phyloP scores from a whole-genome alignment of 2,329 filamentous ascomycete genomes.

The Davidsoniella australis region DNA sequence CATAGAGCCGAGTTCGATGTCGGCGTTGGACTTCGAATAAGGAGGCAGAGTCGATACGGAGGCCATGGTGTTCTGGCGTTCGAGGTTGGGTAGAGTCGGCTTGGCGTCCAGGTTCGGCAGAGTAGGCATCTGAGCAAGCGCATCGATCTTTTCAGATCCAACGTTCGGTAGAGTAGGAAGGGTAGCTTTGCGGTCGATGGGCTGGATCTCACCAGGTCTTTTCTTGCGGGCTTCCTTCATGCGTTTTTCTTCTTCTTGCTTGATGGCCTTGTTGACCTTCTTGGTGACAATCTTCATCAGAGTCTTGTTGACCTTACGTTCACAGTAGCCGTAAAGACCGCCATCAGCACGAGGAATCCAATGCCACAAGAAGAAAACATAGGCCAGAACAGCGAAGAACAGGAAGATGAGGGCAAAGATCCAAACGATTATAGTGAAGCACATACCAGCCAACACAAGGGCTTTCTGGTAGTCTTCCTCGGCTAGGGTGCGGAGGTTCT shows the following conservation, averaged over 20 bases:
- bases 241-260: slow-evolving; percentile 52
- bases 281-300: slow-evolving; percentile 68
- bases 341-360: slow-evolving; percentile 75
- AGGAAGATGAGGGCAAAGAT: slow-evolving; percentile 62
- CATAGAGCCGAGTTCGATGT: slow-evolving; percentile 33
- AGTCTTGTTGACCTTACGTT: slow-evolving; percentile 75
- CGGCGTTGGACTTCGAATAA: slow-evolving; percentile 43
- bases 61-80: slow-evolving; percentile 35
- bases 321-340: slow-evolving; percentile 69
- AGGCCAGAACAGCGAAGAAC: slow-evolving; percentile 59
- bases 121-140: slow-evolving; percentile 38
- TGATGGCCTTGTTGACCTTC: slow-evolving; percentile 79
- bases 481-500: slow-evolving; percentile 60
- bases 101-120: slow-evolving; percentile 28
- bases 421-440: slow-evolving; percentile 85
- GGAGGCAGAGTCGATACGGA: slow-evolving; percentile 38
- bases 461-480: slow-evolving; percentile 61
- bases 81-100: slow-evolving; percentile 19
- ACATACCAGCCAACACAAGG: slow-evolving; percentile 73
- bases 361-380: slow-evolving; percentile 79
- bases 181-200: slow-evolving; percentile 43
- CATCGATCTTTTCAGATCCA: slow-evolving; percentile 25
- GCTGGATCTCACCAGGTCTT: slow-evolving; percentile 29
- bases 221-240: slow-evolving; percentile 36
- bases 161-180: slow-evolving; percentile 37